phyloP scores from a whole-genome alignment of 176 grass and related monocot genomes.

The Neostapfia colusana region DNA sequence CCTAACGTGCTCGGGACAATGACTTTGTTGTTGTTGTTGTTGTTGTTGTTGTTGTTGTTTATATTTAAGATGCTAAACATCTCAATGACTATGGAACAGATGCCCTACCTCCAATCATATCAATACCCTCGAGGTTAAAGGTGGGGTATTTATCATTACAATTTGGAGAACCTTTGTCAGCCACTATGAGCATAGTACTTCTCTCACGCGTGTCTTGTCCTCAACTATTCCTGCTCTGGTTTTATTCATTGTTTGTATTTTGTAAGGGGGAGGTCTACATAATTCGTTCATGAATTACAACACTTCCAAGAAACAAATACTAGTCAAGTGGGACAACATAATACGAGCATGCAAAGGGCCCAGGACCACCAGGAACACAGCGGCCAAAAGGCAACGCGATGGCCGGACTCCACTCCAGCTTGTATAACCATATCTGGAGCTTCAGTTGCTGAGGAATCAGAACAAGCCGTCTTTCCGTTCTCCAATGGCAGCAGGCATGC shows the following conservation, averaged over 20 bases:
- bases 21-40: no score
- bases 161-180: neutral
- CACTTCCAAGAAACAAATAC: neutral
- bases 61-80: neutral
- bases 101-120: conserved; percentile 13
- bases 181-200: neutral
- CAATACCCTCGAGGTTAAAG: conserved; percentile 21
- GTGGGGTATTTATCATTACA: neutral
- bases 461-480: neutral
- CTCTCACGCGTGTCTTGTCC: neutral
- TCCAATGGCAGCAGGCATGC: neutral
- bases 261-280: neutral
- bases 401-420: neutral
- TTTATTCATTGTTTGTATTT: neutral
- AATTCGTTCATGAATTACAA: neutral
- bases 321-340: no score
- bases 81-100: neutral
- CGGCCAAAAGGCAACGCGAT: neutral
- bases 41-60: no score
- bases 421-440: conserved; percentile 1
- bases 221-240: neutral
- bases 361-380: neutral
- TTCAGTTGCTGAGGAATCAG: conserved; percentile 37
- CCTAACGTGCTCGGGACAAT: no score
- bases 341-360: no score